These are phyloP conservation scores for Evernia prunastri DNA, from an alignment of 495 filamentous ascomycete genomes.

Conservation along the genomic window DNA sequence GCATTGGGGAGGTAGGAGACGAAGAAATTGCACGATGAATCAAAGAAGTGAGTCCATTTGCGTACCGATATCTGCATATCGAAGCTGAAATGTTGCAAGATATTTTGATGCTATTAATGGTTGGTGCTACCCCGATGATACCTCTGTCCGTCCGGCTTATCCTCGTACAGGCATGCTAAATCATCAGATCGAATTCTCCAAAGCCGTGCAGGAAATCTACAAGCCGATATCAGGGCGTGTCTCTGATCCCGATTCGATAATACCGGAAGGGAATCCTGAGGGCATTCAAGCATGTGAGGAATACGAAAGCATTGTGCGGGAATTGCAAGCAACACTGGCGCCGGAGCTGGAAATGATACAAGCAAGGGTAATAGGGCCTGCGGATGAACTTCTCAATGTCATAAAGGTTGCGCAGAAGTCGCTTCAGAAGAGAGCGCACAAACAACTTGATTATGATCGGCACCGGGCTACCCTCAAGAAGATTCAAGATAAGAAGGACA, in stretches of 20 bases:
- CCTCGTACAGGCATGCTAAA: conserved; percentile 68
- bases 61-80: background rate
- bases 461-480: conserved; percentile 80
- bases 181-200: conserved; percentile 98
- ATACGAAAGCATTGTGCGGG: conserved; percentile 85
- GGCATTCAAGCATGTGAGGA: conserved; percentile 94
- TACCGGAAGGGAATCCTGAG: conserved; percentile 80
- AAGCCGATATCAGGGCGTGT: conserved; percentile 94
- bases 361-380: conserved; percentile 81
- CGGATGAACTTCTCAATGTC: conserved; percentile 87
- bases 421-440: conserved; percentile 86
- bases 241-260: conserved; percentile 81
- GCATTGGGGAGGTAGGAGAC: conserved; percentile 53
- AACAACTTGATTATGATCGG: conserved; percentile 93
- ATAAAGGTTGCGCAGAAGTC: conserved; percentile 92
- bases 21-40: conserved; percentile 91
- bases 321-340: conserved; percentile 77
- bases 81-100: conserved; percentile 28
- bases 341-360: conserved; percentile 99
- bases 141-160: conserved; percentile 21
- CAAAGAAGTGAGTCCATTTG: conserved; percentile 56
- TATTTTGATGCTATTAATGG: conserved; percentile 96
- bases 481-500: conserved; percentile 95
- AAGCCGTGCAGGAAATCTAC: conserved; percentile 92
- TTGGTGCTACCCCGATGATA: conserved; percentile 24